Base-by-base conservation (phyloP, 2,329 filamentous ascomycete species). In the Verticillium zaregamsianum region DNA sequence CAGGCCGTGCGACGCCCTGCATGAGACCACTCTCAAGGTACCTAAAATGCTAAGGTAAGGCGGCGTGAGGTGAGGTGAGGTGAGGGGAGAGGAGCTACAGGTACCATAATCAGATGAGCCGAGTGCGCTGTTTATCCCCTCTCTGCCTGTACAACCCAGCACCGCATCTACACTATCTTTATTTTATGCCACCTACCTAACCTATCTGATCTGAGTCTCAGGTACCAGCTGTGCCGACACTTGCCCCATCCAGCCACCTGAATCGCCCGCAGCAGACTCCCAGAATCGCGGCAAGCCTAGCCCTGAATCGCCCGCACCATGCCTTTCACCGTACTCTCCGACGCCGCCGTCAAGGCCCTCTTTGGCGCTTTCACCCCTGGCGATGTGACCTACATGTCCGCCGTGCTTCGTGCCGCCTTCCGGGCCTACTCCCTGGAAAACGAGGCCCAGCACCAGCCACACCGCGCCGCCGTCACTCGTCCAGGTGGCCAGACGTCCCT, bases 401-500 rank as follows among this genome's bases (percentile, higher is more conserved):
- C 79, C 65, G 82, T 79, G 28, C 80, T 90, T 5, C 82, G 82
- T 28, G 82, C 87, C 63, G 84, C 85, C 0, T 76, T 90, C 5
- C 84, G 86, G 67, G 84, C 86, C 69, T 90, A 90, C 68, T 89
- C 86, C 0, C 87, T 85, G 15, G 82, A 84, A 3, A 82, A 80
- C 28, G 86, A 88, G 61, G 80, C 82, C 40, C 77, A 84, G 39
- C 87, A 85, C 64, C 88, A 90, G 64, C 87, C 87, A 1, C 80
- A 83, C 61, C 79, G 86, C 49, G 88, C 86, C 2, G 78, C 82
- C 2, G 80, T 90, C 59, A 84, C 83, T 59, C 82, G 84, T 14
- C 82, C 81, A 59, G 82, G 87, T 79, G 86, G 86, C 3, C 80
- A 82, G 35, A 86, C 83, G 2, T 89, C 86, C 3, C 76, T 90